Base-by-base conservation (phyloP, 208 protist genomes). In the Leptomonas pyrrhocoris region DNA sequence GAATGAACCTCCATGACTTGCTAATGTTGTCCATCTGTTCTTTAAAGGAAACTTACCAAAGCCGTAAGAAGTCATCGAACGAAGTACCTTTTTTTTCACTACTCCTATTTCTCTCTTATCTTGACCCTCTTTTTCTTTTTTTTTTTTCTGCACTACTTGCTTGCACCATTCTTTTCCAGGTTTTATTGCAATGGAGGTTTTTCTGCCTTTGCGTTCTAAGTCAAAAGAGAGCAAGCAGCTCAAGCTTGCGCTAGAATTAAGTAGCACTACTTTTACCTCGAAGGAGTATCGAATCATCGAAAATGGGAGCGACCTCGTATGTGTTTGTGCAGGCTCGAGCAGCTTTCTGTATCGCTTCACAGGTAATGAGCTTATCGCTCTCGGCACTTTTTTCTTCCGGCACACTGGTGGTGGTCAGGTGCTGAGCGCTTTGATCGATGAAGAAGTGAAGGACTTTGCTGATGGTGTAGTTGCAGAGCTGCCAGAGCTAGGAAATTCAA, bases 331-430 rank as follows among this genome's bases (percentile, higher is more conserved):
- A 21, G 74, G 57, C 13, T 28, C 54, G 2, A 73, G 69, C 19
- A 46, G 25, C 43, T 60, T 78, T 38, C 61, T 84, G 27, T 82
- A 74, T 31, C 38, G 15, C 30, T 61, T 80, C 15, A 30, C n/a
- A 2, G 42, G 48, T 9, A 49, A 45, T 42, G 58, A 64, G 40
- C 66, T 80, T 12, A 49, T 55, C 6, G 9, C 46, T 18, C 28
- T 80, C 7, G 77, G 68, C 42, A 71, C 61, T 1, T 81, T 80
- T 40, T 65, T 83, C 27, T 77, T 83, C 43, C 65, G 73, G 13
- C 54, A 48, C 13, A 25, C 7, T 19, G 71, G 54, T 30, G 66
- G 57, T n/a, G 4, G 25, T n/a, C 62, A 73, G 31, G 40, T 82
- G 0, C 74, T 88, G 7, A 85, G 65, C 57, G 83, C 51, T 16